phyloP scores from a whole-genome alignment of 495 filamentous ascomycete genomes.

The Oidiodendron maius region DNA sequence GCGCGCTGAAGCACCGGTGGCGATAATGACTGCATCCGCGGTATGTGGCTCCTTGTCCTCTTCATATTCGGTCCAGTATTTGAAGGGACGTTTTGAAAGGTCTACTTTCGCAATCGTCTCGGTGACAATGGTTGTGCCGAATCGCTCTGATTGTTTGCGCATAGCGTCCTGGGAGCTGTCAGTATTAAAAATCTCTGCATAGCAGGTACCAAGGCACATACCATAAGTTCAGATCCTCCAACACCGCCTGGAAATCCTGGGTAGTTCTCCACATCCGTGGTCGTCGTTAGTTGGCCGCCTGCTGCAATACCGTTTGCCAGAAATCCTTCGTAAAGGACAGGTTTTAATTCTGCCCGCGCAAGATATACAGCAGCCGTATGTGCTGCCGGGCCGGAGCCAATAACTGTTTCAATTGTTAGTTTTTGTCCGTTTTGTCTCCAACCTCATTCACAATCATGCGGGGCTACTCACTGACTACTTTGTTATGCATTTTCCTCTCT shows the following conservation, averaged over 20 bases:
- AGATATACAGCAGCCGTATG: conserved; percentile 97
- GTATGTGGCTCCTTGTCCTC: conserved; percentile 73
- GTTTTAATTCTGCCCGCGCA: conserved; percentile 84
- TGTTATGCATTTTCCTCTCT: conserved; percentile 60
- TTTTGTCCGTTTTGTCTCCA: conserved; percentile 1
- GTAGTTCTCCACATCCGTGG: conserved; percentile 97
- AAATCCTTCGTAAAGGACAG: conserved; percentile 95
- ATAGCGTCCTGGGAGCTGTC: conserved; percentile 61
- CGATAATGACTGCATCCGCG: conserved; percentile 86
- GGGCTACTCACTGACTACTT: conserved; percentile 65
- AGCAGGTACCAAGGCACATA: conserved; percentile 19
- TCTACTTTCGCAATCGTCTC: conserved; percentile 91
- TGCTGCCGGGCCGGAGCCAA: conserved; percentile 93
- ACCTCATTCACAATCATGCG: neutral
- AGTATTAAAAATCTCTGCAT: conserved; percentile 2
- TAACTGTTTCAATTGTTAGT: conserved; percentile 31
- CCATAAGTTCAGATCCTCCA: conserved; percentile 81
- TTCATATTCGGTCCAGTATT: conserved; percentile 78
- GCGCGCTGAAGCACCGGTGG: conserved; percentile 87
- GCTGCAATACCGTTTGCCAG: conserved; percentile 94
- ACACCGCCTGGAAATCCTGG: conserved; percentile 89
- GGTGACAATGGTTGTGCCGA: conserved; percentile 84
- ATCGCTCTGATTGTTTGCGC: conserved; percentile 83
- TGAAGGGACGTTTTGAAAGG: conserved; percentile 79
- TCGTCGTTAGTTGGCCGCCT: conserved; percentile 94